A percentile compares a stretch with the other conserved stretches of the same genome.
Evolutionary conservation across 129 eudicot species (phyloP).

Genomic region (Gnaphalium uliginosum): DNA sequence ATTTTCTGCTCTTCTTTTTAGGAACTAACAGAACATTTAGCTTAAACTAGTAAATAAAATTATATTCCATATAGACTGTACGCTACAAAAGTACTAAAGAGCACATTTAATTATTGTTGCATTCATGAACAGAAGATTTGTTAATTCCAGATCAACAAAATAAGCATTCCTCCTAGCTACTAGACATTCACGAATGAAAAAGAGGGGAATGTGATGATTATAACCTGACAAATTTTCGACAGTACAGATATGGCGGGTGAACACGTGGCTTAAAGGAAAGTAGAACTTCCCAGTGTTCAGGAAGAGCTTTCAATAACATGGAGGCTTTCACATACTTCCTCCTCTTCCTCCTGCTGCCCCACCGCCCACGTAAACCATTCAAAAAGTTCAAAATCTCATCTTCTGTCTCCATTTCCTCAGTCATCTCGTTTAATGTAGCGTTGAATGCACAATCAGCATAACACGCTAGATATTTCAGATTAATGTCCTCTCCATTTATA

Average conservation of each 20-base stretch:
- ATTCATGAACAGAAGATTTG: not conserved
- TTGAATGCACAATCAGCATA: constrained; percentile 6
- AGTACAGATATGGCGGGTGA: constrained; percentile 11
- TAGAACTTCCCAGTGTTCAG: constrained; percentile 18
- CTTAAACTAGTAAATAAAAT: not conserved
- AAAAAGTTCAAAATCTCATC: constrained; percentile 30
- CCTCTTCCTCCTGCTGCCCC: constrained; percentile 29
- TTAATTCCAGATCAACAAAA: not conserved
- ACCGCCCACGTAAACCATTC: constrained; percentile 23
- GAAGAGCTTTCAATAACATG: constrained; percentile 20
- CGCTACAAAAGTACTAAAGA: not conserved
- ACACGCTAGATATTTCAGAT: constrained; percentile 19
- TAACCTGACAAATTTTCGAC: constrained; percentile 19
- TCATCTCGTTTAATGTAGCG: constrained; percentile 4
- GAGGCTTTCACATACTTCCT: constrained; percentile 29
- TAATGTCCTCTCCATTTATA: constrained; percentile 6
- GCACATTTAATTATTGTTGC: not conserved
- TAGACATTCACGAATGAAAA: not conserved
- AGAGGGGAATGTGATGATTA: not conserved
- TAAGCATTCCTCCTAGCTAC: not conserved
- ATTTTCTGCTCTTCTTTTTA: not conserved
- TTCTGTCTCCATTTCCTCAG: constrained; percentile 20
- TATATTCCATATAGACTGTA: not conserved
- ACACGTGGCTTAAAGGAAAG: constrained; percentile 26
- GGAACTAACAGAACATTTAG: not conserved